A percentile compares a stretch with the other conserved stretches of the same genome.
phyloP scores from a whole-genome alignment of 1,139 yeast genomes.

The Entelexis sorbosivorans region DNA sequence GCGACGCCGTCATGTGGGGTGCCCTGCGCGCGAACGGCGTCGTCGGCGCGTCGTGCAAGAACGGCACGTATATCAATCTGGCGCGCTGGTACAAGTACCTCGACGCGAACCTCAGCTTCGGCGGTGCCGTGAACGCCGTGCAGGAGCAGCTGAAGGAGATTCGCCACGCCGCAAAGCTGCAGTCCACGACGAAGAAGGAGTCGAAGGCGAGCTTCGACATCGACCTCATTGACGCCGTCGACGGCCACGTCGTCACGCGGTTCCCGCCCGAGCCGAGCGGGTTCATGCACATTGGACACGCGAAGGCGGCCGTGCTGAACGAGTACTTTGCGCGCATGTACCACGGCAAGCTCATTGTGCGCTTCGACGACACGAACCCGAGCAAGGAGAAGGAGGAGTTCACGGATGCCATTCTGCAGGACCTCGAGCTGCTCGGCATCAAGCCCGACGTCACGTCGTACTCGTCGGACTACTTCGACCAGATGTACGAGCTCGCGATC shows the following conservation, averaged over 20 bases:
- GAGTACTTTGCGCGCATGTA: constrained; percentile 90
- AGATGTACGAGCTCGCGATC: constrained; percentile 77
- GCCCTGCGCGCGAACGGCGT: constrained; percentile 83
- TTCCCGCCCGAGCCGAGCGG: constrained; percentile 94
- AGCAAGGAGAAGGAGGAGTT: constrained; percentile 86
- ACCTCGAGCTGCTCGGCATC: constrained; percentile 75
- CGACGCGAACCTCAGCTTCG: constrained; percentile 56
- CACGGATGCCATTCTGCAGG: constrained; percentile 85
- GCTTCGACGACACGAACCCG: constrained; percentile 97
- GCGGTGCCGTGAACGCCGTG: constrained; percentile 56
- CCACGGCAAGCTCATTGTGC: constrained; percentile 85
- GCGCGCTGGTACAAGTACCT: constrained; percentile 87
- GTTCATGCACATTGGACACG: constrained; percentile 93
- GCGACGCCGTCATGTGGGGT: constrained; percentile 91
- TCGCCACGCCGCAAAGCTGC: constrained; percentile 55
- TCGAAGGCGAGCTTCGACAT: constrained; percentile 75
- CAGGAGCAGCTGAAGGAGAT: constrained; percentile 59
- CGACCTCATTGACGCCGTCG: constrained; percentile 77
- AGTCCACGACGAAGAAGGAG: constrained; percentile 42
- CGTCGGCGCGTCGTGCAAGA: constrained; percentile 81
- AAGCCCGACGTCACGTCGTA: constrained; percentile 78
- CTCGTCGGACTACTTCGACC: constrained; percentile 84
- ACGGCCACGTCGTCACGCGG: constrained; percentile 92
- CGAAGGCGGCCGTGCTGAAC: constrained; percentile 90
- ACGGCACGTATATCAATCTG: constrained; percentile 69